Conservation (phyloP, 371 early-diverging fungal genomes). For the Capillidium rhysosporum region DNA sequence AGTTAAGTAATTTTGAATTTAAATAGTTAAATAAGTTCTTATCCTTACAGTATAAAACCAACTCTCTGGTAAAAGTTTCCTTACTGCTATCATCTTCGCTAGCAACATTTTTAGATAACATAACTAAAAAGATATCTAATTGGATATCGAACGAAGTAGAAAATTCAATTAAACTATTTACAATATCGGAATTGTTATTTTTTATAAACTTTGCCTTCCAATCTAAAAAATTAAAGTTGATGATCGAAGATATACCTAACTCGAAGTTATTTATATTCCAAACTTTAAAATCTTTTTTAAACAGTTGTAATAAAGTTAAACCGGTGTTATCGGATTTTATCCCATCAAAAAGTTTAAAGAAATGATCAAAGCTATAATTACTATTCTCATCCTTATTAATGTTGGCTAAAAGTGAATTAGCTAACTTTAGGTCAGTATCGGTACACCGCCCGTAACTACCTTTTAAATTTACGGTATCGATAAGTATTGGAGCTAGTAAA, state of each 20-base stretch:
- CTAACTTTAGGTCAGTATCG: conserved; percentile 24
- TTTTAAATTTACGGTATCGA: conserved; percentile 44
- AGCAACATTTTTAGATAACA: not conserved
- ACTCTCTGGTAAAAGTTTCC: not conserved
- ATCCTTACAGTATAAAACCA: not conserved
- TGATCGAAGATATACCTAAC: conserved; percentile 1
- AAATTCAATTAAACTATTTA: not conserved
- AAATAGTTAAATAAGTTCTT: not conserved
- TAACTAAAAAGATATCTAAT: not conserved
- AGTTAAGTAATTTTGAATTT: too few species aligned
- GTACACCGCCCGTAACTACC: conserved; percentile 29
- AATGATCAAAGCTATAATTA: not conserved
- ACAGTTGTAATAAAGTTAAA: not conserved
- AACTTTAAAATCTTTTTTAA: conserved; percentile 1
- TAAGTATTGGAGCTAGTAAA: conserved; percentile 37
- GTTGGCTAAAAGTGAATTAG: conserved; percentile 10
- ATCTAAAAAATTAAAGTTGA: not conserved
- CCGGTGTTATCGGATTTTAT: not conserved
- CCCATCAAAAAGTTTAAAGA: not conserved
- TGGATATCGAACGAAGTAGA: not conserved
- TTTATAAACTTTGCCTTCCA: not conserved
- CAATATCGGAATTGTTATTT: not conserved
- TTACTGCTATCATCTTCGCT: not conserved
- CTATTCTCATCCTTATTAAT: not conserved
- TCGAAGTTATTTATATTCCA: not conserved